Conservation (phyloP, 768 basidiomycete genomes). For the Boletellus ananas region DNA sequence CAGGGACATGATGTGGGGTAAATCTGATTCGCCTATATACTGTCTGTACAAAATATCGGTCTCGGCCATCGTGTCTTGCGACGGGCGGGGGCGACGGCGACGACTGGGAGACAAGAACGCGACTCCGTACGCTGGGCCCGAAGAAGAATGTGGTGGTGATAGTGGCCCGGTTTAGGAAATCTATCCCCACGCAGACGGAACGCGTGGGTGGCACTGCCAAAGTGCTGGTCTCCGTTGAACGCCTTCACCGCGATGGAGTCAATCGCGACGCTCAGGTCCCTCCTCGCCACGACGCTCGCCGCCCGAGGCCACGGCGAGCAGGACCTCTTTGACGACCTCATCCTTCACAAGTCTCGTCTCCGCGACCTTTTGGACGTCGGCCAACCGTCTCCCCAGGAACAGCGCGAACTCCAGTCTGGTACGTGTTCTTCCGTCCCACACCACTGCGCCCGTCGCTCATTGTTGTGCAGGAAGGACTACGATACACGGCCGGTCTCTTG, state of each 20-base stretch:
- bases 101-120: not conserved
- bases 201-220: not conserved
- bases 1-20: slow-evolving; percentile 79
- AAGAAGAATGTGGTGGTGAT: not conserved
- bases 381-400: slow-evolving; percentile 56
- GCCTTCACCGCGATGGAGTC: slow-evolving; percentile 47
- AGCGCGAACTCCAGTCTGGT: slow-evolving; percentile 63
- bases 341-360: slow-evolving; percentile 61
- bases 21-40: slow-evolving; percentile 73
- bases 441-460: not conserved
- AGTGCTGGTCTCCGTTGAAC: not conserved
- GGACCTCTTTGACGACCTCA: slow-evolving; percentile 71
- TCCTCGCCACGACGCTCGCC: slow-evolving; percentile 47
- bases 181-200: not conserved
- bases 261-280: slow-evolving; percentile 52
- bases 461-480: slow-evolving; percentile 57
- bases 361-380: slow-evolving; percentile 65
- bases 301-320: slow-evolving; percentile 57
- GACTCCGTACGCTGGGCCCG: not conserved
- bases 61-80: slow-evolving; percentile 19
- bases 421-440: slow-evolving; percentile 32
- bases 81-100: not conserved
- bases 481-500: slow-evolving; percentile 61
- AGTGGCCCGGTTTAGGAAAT: not conserved
- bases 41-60: slow-evolving; percentile 57